Percentiles rank a stretch among this genome's conserved stretches.
These are phyloP conservation scores for Solanum appendiculatum DNA, from an alignment of 257 asterid species.

Conservation along the genomic window DNA sequence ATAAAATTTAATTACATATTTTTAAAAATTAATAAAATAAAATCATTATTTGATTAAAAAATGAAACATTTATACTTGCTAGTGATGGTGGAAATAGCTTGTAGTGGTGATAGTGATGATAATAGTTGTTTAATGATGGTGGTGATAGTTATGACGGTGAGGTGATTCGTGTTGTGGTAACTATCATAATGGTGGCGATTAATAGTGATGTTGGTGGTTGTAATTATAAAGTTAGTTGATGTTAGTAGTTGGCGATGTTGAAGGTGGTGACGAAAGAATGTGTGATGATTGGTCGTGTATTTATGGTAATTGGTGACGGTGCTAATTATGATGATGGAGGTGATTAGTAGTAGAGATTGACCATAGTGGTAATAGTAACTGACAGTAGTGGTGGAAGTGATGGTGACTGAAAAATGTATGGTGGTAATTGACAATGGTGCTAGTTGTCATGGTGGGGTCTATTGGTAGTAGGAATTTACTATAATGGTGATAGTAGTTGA, in stretches of 20 bases:
- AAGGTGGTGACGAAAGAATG: neutral
- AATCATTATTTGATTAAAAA: no score
- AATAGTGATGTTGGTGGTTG: neutral
- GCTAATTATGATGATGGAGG: neutral
- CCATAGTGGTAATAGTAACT: no score
- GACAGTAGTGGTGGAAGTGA: neutral
- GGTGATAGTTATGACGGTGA: no score
- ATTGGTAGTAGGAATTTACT: neutral
- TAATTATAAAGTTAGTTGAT: no score
- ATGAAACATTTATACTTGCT: no score
- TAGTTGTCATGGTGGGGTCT: no score
- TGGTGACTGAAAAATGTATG: neutral
- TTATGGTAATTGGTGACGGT: accelerated
- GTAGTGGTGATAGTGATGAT: neutral
- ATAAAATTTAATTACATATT: no score
- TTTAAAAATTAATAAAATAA: no score
- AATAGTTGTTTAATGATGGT: neutral
- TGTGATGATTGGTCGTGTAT: neutral
- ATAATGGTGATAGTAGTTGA: neutral
- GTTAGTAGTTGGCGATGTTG: neutral
- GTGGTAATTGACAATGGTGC: no score
- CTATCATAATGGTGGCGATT: no score
- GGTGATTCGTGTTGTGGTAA: no score
- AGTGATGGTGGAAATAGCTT: neutral
- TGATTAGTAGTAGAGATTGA: neutral